Base-by-base conservation (phyloP, 306 rosid genomes). In the Malus sieversii region DNA sequence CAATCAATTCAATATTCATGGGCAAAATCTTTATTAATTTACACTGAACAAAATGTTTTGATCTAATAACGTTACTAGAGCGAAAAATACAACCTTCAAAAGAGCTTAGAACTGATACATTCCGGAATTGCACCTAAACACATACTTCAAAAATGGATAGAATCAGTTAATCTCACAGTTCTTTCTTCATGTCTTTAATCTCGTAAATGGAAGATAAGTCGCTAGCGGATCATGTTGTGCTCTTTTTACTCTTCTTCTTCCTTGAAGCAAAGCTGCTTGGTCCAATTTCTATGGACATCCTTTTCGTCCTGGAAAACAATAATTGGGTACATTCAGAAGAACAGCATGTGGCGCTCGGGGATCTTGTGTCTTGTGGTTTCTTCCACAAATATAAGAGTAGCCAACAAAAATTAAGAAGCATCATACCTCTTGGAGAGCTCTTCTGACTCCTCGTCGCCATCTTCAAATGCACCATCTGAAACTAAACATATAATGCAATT, bases 221-320 rank as follows among this genome's bases (percentile, higher is more conserved):
- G 42, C n/a, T 46, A 29, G 22, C 32, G 44, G 22, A 82, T 79
- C 85, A 88, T 59, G 46, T 45, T 0, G 61, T 68, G 72, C 68
- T 79, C 78, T 83, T 87, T 87, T 90, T 95, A 70, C 82, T 84
- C 86, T 92, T 95, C 89, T 94, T 94, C 90, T 95, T 92, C 81
- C 97, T 90, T 23, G 97, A 85, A 45, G 97, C 97, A 86, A 84
- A 89, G 86, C 93, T 90, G 86, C 97, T 85, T 4, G 95, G 98
- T 81, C 96, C 97, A 70, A 94, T 82, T 85, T 88, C 97, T 46
- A 84, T 82, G 27, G 98, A 85, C 88, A 87, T 87, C 86, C 98
- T 90, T 80, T 94, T 94, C 19, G 95, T 80, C 78, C 98, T 94
- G 88, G 80, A 84, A 68, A 76, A 58, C 68, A 16, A 59, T 62